Evolutionary conservation across 148 eudicot species (phyloP).

Genomic region (Amaranthus cruentus): DNA sequence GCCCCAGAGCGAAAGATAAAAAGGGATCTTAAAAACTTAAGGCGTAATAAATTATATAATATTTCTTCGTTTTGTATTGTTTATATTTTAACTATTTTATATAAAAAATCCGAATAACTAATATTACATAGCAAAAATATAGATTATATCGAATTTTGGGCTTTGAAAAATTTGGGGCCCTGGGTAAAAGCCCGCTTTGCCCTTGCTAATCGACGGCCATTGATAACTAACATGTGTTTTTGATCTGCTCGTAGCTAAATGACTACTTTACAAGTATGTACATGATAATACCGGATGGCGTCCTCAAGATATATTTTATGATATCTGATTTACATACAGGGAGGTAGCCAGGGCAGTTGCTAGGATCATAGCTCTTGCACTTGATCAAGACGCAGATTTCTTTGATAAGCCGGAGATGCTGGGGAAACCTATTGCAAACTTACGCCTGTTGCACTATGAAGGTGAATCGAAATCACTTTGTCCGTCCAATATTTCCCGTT

Average conservation of each 20-base stretch:
- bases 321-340: slow-evolving; percentile 28
- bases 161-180: no score
- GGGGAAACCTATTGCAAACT: slow-evolving; percentile 60
- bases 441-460: slow-evolving; percentile 80
- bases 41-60: no score
- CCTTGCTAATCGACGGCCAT: no score
- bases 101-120: no score
- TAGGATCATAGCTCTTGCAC: slow-evolving; percentile 82
- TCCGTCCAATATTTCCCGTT: not conserved
- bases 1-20: no score
- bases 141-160: no score
- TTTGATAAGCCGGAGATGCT: slow-evolving; percentile 72
- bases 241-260: not conserved
- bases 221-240: no score
- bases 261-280: not conserved
- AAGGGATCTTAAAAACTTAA: no score
- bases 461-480: slow-evolving; percentile 30
- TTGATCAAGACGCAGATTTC: slow-evolving; percentile 52
- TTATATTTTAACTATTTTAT: no score
- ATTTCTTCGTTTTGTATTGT: no score
- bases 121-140: no score
- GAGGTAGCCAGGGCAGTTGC: slow-evolving; percentile 59
- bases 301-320: not conserved
- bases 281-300: not conserved
- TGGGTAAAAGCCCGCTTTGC: no score